Evolutionary conservation across 2,329 filamentous ascomycete genomes (phyloP).

Genomic region (Aspergillus awamori): DNA sequence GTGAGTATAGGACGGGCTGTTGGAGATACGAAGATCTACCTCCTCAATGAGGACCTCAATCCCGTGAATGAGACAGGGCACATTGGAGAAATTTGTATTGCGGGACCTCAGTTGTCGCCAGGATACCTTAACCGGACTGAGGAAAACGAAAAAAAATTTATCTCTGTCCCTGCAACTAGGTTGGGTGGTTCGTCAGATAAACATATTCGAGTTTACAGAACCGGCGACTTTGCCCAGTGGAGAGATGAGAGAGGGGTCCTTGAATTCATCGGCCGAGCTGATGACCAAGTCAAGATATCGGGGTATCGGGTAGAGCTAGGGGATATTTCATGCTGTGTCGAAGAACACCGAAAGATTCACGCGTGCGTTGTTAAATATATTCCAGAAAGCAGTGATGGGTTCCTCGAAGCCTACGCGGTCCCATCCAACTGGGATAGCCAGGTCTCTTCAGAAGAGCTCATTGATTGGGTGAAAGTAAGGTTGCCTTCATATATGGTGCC

Average conservation of each 20-base stretch:
- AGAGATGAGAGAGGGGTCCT: slow-evolving; percentile 80
- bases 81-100: slow-evolving; percentile 75
- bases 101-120: slow-evolving; percentile 75
- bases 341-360: slow-evolving; percentile 64
- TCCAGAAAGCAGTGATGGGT: background rate
- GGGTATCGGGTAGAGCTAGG: slow-evolving; percentile 87
- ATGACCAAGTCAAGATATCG: slow-evolving; percentile 84
- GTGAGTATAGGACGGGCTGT: slow-evolving; percentile 12
- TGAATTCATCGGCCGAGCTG: slow-evolving; percentile 71
- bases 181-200: slow-evolving; percentile 47
- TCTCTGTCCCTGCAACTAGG: slow-evolving; percentile 35
- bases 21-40: slow-evolving; percentile 12
- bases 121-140: slow-evolving; percentile 63
- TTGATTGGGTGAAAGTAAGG: slow-evolving; percentile 67
- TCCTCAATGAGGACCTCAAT: slow-evolving; percentile 4
- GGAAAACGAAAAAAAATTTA: slow-evolving; percentile 69
- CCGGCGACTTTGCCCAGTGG: slow-evolving; percentile 63
- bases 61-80: slow-evolving; percentile 54
- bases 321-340: slow-evolving; percentile 59
- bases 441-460: slow-evolving; percentile 47
- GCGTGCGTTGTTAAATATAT: slow-evolving; percentile 2
- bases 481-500: slow-evolving; percentile 73
- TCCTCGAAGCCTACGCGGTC: slow-evolving; percentile 8
- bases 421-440: background rate
- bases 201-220: slow-evolving; percentile 55